Evolutionary conservation across 2,329 filamentous ascomycete genomes (phyloP).

Genomic region (Madurella mycetomatis): DNA sequence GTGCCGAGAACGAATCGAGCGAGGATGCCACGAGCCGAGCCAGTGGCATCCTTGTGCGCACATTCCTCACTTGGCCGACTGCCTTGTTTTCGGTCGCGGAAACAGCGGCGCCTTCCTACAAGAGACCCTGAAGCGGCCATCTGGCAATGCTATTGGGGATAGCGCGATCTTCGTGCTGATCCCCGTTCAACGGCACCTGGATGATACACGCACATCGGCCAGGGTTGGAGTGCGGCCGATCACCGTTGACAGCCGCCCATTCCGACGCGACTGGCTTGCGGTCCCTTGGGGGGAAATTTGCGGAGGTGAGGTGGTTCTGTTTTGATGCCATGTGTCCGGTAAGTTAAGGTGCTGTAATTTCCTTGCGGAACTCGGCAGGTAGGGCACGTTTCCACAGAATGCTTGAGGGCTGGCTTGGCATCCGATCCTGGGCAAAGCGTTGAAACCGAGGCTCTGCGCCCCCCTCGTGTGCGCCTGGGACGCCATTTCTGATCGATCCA

Average conservation of each 20-base stretch:
- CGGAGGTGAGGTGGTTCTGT: no score
- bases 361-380: no score
- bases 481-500: conserved; percentile 3
- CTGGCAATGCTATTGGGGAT: not conserved
- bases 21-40: not conserved
- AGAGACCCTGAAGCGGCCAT: not conserved
- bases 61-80: conserved; percentile 1
- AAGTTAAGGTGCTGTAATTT: no score
- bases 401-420: conserved; percentile 5
- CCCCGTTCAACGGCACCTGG: not conserved
- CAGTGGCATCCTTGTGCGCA: not conserved
- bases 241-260: not conserved
- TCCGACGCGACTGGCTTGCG: not conserved
- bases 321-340: not conserved
- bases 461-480: not conserved
- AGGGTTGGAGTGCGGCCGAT: not conserved
- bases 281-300: no score
- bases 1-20: conserved; percentile 14
- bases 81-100: not conserved
- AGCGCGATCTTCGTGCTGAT: not conserved
- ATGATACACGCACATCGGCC: not conserved
- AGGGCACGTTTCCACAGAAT: no score
- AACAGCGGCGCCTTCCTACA: not conserved
- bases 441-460: conserved; percentile 18
- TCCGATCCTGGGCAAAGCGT: conserved; percentile 1